Percentiles rank a stretch among this genome's conserved stretches.
These are phyloP conservation scores for Chrysanthemum lavandulifolium DNA, from an alignment of 129 eudicot genomes.

Conservation along the genomic window DNA sequence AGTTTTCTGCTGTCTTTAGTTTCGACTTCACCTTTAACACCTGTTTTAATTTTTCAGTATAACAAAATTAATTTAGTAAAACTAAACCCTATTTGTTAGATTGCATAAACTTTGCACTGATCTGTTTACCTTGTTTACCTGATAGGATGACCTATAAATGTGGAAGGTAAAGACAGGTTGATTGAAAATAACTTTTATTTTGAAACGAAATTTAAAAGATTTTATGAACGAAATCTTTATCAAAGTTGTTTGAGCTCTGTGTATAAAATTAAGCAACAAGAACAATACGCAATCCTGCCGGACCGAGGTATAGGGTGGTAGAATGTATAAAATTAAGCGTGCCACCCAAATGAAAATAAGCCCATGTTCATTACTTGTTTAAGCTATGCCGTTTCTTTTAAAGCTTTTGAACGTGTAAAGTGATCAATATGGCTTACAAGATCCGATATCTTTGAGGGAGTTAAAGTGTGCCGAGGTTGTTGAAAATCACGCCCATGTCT, in stretches of 20 bases:
- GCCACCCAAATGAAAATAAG: too few species aligned
- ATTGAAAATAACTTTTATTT: too few species aligned
- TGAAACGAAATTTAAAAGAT: too few species aligned
- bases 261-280: too few species aligned
- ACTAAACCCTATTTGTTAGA: background rate
- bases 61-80: conserved; percentile 20
- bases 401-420: background rate
- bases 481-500: conserved; percentile 71
- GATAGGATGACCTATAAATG: too few species aligned
- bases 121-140: background rate
- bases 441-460: conserved; percentile 67
- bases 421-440: conserved; percentile 45
- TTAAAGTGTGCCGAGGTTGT: conserved; percentile 67
- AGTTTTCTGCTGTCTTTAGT: conserved; percentile 45
- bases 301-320: too few species aligned
- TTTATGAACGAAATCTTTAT: too few species aligned
- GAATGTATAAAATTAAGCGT: too few species aligned
- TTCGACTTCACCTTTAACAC: conserved; percentile 79
- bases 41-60: conserved; percentile 29
- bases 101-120: background rate
- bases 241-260: too few species aligned
- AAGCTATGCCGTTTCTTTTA: background rate
- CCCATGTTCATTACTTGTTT: too few species aligned
- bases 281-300: too few species aligned
- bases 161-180: too few species aligned